Evolutionary conservation across 495 filamentous ascomycete species (phyloP), one percentile per base, ranked within the genome.

Genomic region (Hypoxylon perforatum): DNA sequence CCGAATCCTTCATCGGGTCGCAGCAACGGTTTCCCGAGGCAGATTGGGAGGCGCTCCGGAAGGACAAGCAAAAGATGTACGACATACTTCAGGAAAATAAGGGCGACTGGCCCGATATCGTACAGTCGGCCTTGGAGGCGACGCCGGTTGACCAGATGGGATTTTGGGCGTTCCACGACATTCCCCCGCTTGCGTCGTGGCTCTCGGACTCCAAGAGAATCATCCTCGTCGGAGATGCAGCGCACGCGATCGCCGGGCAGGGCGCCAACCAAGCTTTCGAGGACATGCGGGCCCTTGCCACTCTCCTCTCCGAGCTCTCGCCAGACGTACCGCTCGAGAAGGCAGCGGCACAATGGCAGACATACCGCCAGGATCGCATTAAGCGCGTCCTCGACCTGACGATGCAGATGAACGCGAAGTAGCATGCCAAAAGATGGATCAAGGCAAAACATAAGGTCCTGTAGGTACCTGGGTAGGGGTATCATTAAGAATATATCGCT

Each of bases 181-280:
- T 69, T 5, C 54, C 61, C n/a, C 60, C 49, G 1, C 23, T 69
- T n/a, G 33, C 46, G 21, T 56, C 54, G 0, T 83, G 81, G 79
- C 50, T 54, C 2, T 81, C 80, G 0, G 53, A 71, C 10, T 62
- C 52, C 6, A 63, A 49, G 58, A 47, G 58, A 22, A 61, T 76
- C 68, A 69, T 79, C 14, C 50, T 82, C 12, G 58, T 81, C 1
- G 78, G 80, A 12, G 80, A 82, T 63, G 78, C 78, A 10, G 78
- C 78, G 7, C 78, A 82, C 62, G 80, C 78, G 8, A 80, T 79
- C 62, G 70, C 69, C 12, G 73, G 76, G 1, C 74, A 76, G 46
- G 73, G 76, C 11, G 70, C 66, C 11, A 73, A 72, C 44, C 65
- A 72, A 22, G 73, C 75, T 0, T 73, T 78, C 25, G 75, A 77